Evolutionary conservation across 1,284 basidiomycete species (phyloP).

Genomic region (Phellopilus nigrolimitatus): DNA sequence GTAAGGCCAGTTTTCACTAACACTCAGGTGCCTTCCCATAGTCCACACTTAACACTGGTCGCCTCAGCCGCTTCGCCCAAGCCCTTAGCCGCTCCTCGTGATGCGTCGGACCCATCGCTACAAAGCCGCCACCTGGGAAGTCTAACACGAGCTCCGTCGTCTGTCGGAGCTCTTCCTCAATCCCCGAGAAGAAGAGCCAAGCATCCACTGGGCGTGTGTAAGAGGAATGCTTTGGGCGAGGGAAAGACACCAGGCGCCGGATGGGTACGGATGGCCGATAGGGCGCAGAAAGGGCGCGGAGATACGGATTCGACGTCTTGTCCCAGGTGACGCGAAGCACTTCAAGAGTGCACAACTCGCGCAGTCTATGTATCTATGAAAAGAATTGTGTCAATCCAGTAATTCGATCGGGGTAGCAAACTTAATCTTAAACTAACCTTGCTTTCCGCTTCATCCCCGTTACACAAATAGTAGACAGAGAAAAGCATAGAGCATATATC

Average conservation of each 20-base stretch:
- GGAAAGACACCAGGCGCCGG: constrained; percentile 73
- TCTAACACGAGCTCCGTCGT: constrained; percentile 84
- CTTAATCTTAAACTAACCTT: constrained; percentile 50
- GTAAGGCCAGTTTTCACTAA: constrained; percentile 31
- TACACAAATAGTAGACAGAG: constrained; percentile 89
- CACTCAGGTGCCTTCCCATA: constrained; percentile 97
- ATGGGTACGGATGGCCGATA: constrained; percentile 60
- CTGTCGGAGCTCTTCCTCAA: constrained; percentile 60
- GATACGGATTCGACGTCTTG: constrained; percentile 92
- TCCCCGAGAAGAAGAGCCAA: constrained; percentile 80
- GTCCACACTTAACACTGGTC: constrained; percentile 83
- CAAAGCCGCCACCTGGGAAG: constrained; percentile 93
- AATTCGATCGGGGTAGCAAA: neutral
- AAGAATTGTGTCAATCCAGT: constrained; percentile 1
- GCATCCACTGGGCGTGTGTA: constrained; percentile 80
- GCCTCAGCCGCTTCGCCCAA: constrained; percentile 79
- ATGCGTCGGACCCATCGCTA: constrained; percentile 92
- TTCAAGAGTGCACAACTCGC: constrained; percentile 92
- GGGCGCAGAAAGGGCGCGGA: constrained; percentile 59
- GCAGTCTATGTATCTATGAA: constrained; percentile 76
- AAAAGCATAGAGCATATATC: constrained; percentile 85
- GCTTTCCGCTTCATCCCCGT: constrained; percentile 90
- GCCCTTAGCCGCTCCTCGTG: constrained; percentile 90
- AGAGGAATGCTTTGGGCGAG: constrained; percentile 72
- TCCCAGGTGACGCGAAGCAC: constrained; percentile 96